A percentile compares a stretch with the other conserved stretches of the same genome.
Evolutionary conservation across 805 yeast genomes (phyloP).

Genomic region (Brettanomyces bruxellensis): DNA sequence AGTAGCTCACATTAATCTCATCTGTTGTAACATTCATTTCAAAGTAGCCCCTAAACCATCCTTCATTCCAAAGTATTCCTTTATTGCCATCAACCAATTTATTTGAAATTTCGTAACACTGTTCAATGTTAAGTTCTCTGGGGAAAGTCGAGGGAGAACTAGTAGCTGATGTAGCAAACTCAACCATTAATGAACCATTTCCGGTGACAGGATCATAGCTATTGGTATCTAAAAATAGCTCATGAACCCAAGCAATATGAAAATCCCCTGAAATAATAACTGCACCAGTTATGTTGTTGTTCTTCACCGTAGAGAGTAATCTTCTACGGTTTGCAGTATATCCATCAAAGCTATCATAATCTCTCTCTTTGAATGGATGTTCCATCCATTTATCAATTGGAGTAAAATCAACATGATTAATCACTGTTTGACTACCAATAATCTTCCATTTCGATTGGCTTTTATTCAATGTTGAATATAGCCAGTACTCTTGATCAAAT

Average conservation of each 20-base stretch:
- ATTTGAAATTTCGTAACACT: constrained; percentile 8
- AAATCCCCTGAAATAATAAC: constrained; percentile 18
- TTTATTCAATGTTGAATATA: constrained; percentile 10
- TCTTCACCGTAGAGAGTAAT: constrained; percentile 9
- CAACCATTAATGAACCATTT: constrained; percentile 16
- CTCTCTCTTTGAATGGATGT: constrained; percentile 10
- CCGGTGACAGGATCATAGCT: constrained; percentile 14
- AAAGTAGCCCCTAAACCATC: constrained; percentile 10
- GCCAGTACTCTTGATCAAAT: constrained; percentile 20
- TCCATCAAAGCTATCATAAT: constrained; percentile 21
- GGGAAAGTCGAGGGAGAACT: constrained; percentile 19
- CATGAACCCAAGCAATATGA: constrained; percentile 19
- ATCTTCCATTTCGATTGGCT: constrained; percentile 11
- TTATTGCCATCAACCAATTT: constrained; percentile 5
- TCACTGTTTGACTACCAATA: constrained; percentile 11
- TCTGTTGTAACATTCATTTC: constrained; percentile 5
- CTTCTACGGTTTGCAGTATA: constrained; percentile 17
- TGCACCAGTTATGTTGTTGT: constrained; percentile 9
- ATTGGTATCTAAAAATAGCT: constrained; percentile 7
- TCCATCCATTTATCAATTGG: constrained; percentile 14
- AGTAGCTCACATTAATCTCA: constrained; percentile 3
- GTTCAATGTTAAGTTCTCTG: constrained; percentile 3
- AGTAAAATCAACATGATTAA: constrained; percentile 8
- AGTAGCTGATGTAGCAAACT: constrained; percentile 16
- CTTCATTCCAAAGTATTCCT: constrained; percentile 12